Evolutionary conservation across 83 land plant genomes (phyloP), one percentile per base, ranked within the genome.

Genomic region (Picea abies): DNA sequence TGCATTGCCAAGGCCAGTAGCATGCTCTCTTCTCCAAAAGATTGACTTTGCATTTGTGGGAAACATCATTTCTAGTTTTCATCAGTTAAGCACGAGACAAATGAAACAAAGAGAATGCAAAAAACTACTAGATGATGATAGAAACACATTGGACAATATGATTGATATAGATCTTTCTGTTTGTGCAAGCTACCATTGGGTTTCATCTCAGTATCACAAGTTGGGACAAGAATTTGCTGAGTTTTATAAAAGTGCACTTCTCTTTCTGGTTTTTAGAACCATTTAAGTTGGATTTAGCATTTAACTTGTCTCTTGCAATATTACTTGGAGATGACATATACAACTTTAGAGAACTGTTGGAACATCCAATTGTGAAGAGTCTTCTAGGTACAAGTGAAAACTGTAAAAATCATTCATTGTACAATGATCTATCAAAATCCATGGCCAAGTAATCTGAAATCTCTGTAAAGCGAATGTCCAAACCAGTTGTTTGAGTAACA

Each of bases 111-210:
- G 90, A 78, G 94, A 97, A 78, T 95, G 98, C 87, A 94, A 97
- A 82, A 91, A 86, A 37, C 85, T 96, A 22, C 69, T 97, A 7
- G 99, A 96, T n/a, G 98, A 97, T 63, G 99, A 98, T 44, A 90
- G 90, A 86, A 86, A 76, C 22, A 94, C 91, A 3, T 84, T 97
- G 81, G 98, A 97, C 58, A 93, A 94, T 68, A 97, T 93, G 99
- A 96, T 96, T 25, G 98, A 96, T 84, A 90, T 94, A 49, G 98
- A 97, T 89, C 97, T 97, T 32, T 91, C 97, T 63, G 98, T 97
- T 62, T 94, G 94, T 84, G 97, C 99, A 32, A 94, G 90, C 84
- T 94, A 86, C 76, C 93, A 96, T 70, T 96, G 98, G 99, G 89
- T 94, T 11, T 97, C 97, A 23, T 95, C 99, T 14, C 94, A 96